phyloP scores from a whole-genome alignment of 176 grass and related monocot species.

The Hyparrhenia diplandra region DNA sequence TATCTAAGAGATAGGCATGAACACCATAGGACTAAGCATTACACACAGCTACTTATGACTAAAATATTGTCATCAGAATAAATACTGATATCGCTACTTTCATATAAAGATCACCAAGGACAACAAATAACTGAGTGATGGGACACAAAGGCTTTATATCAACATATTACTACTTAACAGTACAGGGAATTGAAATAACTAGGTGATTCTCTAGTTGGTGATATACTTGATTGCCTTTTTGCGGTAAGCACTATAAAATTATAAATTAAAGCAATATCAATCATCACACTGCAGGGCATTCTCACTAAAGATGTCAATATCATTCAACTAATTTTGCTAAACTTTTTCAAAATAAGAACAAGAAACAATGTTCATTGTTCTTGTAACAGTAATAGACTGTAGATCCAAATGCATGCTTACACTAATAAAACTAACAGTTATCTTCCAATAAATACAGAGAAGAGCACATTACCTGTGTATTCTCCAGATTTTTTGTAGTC shows the following conservation, averaged over 20 bases:
- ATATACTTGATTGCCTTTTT: not conserved
- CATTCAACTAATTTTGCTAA: not conserved
- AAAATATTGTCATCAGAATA: not conserved
- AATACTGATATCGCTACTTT: not conserved
- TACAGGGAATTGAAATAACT: not conserved
- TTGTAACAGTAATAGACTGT: not conserved
- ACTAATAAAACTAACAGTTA: not conserved
- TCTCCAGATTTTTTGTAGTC: constrained; percentile 90
- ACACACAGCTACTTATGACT: not conserved
- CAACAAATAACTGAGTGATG: not conserved
- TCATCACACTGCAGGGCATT: not conserved
- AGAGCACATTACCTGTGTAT: constrained; percentile 73
- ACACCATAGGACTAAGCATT: not conserved
- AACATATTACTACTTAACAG: not conserved
- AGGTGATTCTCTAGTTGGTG: not conserved
- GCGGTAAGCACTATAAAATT: not conserved
- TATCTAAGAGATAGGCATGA: not conserved
- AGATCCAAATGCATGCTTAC: not conserved
- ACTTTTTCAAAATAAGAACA: constrained; percentile 1
- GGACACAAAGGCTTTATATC: not conserved
- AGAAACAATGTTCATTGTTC: not conserved
- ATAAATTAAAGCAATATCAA: not conserved
- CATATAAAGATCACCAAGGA: not conserved
- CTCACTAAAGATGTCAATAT: too few species aligned
- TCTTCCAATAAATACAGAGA: constrained; percentile 7